phyloP scores from a whole-genome alignment of 176 grass and related monocot species.

The Saccharum spontaneum region DNA sequence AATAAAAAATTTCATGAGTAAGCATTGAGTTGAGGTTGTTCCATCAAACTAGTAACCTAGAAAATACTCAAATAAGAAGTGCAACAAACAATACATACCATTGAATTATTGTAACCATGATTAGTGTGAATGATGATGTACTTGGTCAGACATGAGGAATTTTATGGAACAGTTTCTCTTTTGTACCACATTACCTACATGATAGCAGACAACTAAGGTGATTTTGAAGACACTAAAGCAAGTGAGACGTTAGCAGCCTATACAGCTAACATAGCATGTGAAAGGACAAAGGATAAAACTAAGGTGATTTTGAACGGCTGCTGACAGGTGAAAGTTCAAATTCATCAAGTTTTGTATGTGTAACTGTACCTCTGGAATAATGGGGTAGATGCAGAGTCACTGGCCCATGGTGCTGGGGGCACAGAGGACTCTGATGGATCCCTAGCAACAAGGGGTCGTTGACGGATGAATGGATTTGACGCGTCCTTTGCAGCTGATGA shows the following conservation, averaged over 20 bases:
- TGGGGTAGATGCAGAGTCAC: slow-evolving; percentile 61
- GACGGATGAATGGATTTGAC: slow-evolving; percentile 86
- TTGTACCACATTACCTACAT: neutral
- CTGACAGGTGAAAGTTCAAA: slow-evolving; percentile 7
- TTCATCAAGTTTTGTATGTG: neutral
- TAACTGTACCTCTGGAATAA: slow-evolving; percentile 83
- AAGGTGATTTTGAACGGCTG: neutral
- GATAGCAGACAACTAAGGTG: neutral
- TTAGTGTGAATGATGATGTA: neutral
- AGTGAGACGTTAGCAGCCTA: neutral
- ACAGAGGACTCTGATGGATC: slow-evolving; percentile 59
- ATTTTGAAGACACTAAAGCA: neutral
- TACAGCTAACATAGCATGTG: slow-evolving; percentile 9
- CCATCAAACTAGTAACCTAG: neutral
- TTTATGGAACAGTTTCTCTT: neutral
- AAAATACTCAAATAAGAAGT: neutral
- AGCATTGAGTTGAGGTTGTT: neutral
- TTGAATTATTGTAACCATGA: neutral
- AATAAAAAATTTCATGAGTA: neutral
- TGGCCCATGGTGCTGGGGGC: slow-evolving; percentile 90
- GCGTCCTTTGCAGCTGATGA: slow-evolving; percentile 68
- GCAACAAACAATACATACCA: neutral
- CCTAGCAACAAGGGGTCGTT: slow-evolving; percentile 68
- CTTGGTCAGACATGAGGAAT: neutral
- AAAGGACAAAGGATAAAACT: neutral